Evolutionary conservation across 352 stramenopile species (phyloP), one percentile per base, ranked within the genome.

Genomic region (Phytophthora pistaciae): DNA sequence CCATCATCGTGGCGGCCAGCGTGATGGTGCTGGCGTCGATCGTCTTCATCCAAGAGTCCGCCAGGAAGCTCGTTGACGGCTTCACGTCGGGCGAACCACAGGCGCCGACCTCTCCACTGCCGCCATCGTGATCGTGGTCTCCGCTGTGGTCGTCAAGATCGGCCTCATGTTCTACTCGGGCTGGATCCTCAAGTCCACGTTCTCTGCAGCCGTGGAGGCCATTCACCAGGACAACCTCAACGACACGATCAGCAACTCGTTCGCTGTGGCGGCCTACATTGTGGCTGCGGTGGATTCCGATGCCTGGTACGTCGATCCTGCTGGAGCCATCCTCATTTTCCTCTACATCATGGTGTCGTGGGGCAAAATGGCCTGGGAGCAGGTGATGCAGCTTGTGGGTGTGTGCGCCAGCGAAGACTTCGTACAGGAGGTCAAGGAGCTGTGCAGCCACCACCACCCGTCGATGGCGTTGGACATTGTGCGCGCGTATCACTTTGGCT

Each of bases 181-280:
- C n/a, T 90, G 79, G 79, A 81, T 88, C 29, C 74, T 91, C 52
- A 87, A 80, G 64, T 74, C 70, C 2, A 84, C 79, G 18, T 75
- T 83, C 58, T 91, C 83, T 2, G 72, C 65, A 3, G 80, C 81
- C 11, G 81, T 90, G 5, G 72, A 87, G 29, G 83, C 83, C 23
- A 90, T 92, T 57, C 83, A 89, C 48, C 88, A 98, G 77, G 95
- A 99, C 87, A 97, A 99, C 77, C 92, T 90, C 74, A 99, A 99
- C 77, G 96, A 99, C 81, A 91, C 89, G 25, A 64, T 98, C 3
- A 96, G 80, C 70, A 99, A 99, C 68, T 86, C 79, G 48, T 91
- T 98, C 5, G 95, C 95, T 14, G 85, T 96, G 36, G 63, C 91
- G 0, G 94, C 94, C 5, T 93, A 85, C 63, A 77, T 83, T 31